Evolutionary conservation across 331 rosid species (phyloP), one percentile per base, ranked within the genome.

Genomic region (Erythrophleum ivorense): DNA sequence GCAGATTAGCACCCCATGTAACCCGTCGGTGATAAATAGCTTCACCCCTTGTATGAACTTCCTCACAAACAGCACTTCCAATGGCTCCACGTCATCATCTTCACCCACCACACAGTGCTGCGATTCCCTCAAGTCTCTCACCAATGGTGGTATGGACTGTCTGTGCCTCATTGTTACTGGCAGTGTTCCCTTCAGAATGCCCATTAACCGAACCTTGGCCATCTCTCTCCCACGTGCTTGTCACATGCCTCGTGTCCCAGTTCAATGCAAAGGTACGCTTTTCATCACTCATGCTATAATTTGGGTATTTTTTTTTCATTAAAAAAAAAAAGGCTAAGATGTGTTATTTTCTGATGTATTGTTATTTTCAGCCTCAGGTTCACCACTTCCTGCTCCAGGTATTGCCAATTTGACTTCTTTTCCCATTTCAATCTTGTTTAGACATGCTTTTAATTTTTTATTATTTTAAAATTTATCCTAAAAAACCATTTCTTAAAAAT

Each of bases 191-290:
- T 83, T 95, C 73, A 86, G 24, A 75, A 1, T 93, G 13, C 97
- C 99, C 18, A 71, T 95, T 84, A 95, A 93, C 80, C 79, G 97
- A 45, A 77, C 97, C 19, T 79, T 91, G 29, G 99, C 92, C 78
- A 84, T 93, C 70, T 87, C 99, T 57, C 98, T 95, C 80, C 99
- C 99, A 60, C 93, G 94, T 54, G 97, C 98, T 76, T 95, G 99
- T 88, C 88, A 88, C 76, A 57, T 89, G 93, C 85, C 94, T 9
- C 86, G 94, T 15, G 88, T 95, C 63, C 97, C 97, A 4, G 75
- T 95, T 86, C 97, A 91, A 76, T 95, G 99, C 94, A 88, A 88
- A 89, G 84, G 99, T 95, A 6, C 24, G 1, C 48, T 48, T 53
- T 46, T 31, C 10, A 15, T 19, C 60, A 60, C 10, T 11, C 0